A percentile compares a stretch with the other conserved stretches of the same genome.
Conservation (phyloP, 2,329 filamentous ascomycete species). For the Aureobasidium subglaciale region DNA sequence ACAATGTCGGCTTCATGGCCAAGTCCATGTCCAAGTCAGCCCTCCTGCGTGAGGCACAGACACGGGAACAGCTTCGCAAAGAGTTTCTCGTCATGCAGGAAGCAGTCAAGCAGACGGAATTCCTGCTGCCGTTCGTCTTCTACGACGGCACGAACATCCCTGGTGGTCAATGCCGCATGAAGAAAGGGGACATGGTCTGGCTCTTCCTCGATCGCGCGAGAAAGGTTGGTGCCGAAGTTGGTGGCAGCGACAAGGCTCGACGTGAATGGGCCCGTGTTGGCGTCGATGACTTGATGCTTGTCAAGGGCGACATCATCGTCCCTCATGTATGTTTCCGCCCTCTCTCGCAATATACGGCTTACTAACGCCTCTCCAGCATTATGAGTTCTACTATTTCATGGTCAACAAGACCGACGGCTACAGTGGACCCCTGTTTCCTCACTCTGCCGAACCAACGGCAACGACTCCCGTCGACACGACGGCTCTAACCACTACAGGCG, state of each 20-base stretch:
- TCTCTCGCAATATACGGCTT: constrained; percentile 1
- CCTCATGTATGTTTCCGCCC: constrained; percentile 65
- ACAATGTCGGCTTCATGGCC: constrained; percentile 56
- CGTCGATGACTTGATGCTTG: constrained; percentile 91
- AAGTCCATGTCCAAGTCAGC: constrained; percentile 70
- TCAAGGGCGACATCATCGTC: constrained; percentile 83
- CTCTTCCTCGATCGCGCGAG: constrained; percentile 85
- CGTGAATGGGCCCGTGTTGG: constrained; percentile 88
- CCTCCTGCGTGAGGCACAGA: constrained; percentile 69
- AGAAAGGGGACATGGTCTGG: constrained; percentile 92
- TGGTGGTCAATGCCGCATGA: constrained; percentile 74
- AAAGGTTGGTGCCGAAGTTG: constrained; percentile 82
- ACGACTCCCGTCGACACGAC: constrained; percentile 29
- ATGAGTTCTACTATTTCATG: constrained; percentile 95
- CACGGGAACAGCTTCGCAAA: constrained; percentile 65
- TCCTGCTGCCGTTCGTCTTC: constrained; percentile 90
- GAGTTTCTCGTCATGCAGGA: constrained; percentile 81
- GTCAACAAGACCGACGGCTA: constrained; percentile 76
- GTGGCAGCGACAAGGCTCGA: constrained; percentile 56
- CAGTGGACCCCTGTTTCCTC: constrained; percentile 73
- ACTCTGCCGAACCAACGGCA: constrained; percentile 47
- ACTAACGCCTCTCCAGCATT: constrained; percentile 57
- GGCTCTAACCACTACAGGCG: constrained; percentile 12
- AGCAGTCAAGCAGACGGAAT: constrained; percentile 78
- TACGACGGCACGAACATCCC: constrained; percentile 91